phyloP scores from a whole-genome alignment of 257 asterid genomes.

The Leptodermis oblonga region DNA sequence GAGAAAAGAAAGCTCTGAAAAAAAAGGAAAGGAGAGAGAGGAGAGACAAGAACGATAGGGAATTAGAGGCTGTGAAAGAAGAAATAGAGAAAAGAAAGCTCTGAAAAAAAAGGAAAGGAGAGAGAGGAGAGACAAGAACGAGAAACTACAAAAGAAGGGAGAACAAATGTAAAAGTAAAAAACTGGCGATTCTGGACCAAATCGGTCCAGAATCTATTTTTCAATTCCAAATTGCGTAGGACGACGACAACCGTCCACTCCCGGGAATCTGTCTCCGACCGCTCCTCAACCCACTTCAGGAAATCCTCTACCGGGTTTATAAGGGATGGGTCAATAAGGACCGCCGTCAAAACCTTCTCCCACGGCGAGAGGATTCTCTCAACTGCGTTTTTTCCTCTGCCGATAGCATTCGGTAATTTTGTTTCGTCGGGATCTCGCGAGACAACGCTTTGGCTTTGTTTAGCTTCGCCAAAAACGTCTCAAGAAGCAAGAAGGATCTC shows the following conservation, averaged over 20 bases:
- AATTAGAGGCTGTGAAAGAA: no score
- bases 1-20: no score
- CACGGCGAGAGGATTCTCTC: constrained; percentile 59
- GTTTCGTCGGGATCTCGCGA: constrained; percentile 53
- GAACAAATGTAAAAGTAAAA: no score
- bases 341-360: constrained; percentile 55
- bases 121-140: no score
- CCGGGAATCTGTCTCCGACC: constrained; percentile 46
- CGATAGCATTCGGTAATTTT: constrained; percentile 45
- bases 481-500: constrained; percentile 44
- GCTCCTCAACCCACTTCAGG: constrained; percentile 23
- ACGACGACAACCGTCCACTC: constrained; percentile 40
- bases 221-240: no score
- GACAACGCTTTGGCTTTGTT: constrained; percentile 53
- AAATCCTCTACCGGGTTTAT: constrained; percentile 26
- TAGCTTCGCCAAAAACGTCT: constrained; percentile 46
- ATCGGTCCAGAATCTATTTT: no score
- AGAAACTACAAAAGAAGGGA: no score
- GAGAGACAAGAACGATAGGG: no score
- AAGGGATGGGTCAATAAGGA: constrained; percentile 51
- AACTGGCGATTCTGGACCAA: no score
- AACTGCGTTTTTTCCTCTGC: constrained; percentile 62
- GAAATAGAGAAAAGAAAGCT: no score
- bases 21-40: no score
- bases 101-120: no score